Evolutionary conservation across 768 basidiomycete genomes (phyloP).

Genomic region (Psilocybe sp.): DNA sequence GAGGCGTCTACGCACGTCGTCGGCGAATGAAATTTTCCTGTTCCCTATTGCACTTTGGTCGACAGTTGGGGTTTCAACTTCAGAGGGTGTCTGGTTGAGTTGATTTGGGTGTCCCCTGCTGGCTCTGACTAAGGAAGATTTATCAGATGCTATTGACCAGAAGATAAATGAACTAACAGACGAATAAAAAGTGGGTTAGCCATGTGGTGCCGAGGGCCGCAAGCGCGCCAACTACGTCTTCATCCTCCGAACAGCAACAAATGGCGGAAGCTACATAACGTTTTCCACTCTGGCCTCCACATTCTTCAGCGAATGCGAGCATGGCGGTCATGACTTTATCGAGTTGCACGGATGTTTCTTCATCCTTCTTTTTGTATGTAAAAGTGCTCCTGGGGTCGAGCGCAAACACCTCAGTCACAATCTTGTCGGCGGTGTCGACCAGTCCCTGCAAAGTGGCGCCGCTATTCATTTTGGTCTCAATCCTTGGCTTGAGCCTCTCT

Average conservation of each 20-base stretch:
- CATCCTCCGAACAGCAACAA: slow-evolving; percentile 7
- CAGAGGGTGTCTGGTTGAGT: background rate
- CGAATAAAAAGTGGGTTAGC: slow-evolving; percentile 14
- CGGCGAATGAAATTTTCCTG: background rate
- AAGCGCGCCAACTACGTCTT: slow-evolving; percentile 11
- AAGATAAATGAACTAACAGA: slow-evolving; percentile 8
- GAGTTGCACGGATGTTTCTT: slow-evolving; percentile 9
- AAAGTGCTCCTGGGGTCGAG: slow-evolving; percentile 4
- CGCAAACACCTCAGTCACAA: slow-evolving; percentile 8
- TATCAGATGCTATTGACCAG: slow-evolving; percentile 1
- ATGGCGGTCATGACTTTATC: slow-evolving; percentile 11
- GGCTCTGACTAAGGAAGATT: slow-evolving; percentile 11
- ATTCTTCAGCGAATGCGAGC: slow-evolving; percentile 12
- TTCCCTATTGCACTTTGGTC: background rate
- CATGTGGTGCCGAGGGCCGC: slow-evolving; percentile 8
- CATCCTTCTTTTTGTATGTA: slow-evolving; percentile 1
- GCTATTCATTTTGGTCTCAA: slow-evolving; percentile 1
- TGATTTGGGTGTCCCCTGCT: background rate
- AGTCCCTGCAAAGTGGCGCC: slow-evolving; percentile 5
- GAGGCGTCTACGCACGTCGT: slow-evolving; percentile 3
- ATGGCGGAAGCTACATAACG: slow-evolving; percentile 16
- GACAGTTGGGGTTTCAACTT: slow-evolving; percentile 2
- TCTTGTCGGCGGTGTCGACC: slow-evolving; percentile 8
- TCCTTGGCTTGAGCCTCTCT: slow-evolving; percentile 4
- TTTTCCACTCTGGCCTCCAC: slow-evolving; percentile 15